Evolutionary conservation across 352 stramenopile species (phyloP).

Genomic region (Pythium angustatum): DNA sequence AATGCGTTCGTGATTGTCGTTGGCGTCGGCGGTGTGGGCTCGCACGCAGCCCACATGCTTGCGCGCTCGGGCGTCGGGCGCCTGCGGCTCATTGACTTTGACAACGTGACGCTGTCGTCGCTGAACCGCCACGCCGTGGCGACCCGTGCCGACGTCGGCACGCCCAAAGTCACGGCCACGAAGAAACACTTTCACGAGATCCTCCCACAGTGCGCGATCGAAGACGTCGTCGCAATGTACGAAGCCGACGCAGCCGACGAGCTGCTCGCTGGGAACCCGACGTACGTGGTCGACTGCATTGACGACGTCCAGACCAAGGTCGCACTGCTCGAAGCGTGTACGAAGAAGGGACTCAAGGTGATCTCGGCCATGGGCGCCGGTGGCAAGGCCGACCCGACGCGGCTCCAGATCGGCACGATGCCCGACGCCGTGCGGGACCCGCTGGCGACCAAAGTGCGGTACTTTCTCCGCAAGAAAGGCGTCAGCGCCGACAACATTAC

Average conservation of each 20-base stretch:
- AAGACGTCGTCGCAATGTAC: constrained; percentile 92
- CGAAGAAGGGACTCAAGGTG: constrained; percentile 73
- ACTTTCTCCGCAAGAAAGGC: constrained; percentile 89
- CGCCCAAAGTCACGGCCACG: constrained; percentile 91
- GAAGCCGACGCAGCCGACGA: constrained; percentile 67
- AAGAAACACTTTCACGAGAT: constrained; percentile 76
- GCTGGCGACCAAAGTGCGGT: constrained; percentile 95
- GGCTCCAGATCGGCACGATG: constrained; percentile 96
- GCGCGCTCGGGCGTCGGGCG: constrained; percentile 93
- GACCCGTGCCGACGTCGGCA: constrained; percentile 95
- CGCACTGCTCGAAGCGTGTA: constrained; percentile 91
- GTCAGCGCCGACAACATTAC: constrained; percentile 72
- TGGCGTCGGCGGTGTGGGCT: constrained; percentile 96
- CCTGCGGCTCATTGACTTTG: constrained; percentile 98
- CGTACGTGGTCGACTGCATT: constrained; percentile 98
- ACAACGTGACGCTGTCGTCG: constrained; percentile 98
- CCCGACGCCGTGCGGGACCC: constrained; percentile 93
- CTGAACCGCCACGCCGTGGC: constrained; percentile 98
- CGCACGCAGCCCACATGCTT: constrained; percentile 97
- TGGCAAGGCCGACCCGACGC: constrained; percentile 96
- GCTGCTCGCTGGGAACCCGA: constrained; percentile 86
- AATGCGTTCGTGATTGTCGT: constrained; percentile 94
- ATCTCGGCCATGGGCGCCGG: constrained; percentile 92
- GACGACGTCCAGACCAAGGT: constrained; percentile 99
- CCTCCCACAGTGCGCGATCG: constrained; percentile 84